Percentiles rank a stretch among this genome's conserved stretches.
These are phyloP conservation scores for Termitomyces sp. DNA, from an alignment of 768 basidiomycete species.

Conservation along the genomic window DNA sequence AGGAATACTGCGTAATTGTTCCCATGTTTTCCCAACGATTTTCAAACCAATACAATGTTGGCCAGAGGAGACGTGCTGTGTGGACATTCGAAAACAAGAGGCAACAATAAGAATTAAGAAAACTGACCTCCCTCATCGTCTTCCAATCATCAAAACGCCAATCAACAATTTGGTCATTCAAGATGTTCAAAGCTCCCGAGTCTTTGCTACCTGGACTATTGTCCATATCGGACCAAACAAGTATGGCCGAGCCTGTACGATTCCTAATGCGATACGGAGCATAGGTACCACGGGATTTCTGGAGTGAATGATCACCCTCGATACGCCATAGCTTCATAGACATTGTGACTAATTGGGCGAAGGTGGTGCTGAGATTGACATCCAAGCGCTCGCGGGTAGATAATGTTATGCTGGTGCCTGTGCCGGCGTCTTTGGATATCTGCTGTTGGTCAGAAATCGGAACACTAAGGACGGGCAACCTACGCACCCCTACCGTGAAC, in stretches of 20 bases:
- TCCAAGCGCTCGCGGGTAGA: slow-evolving; percentile 83
- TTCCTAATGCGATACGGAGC: slow-evolving; percentile 94
- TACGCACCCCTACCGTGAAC: slow-evolving; percentile 62
- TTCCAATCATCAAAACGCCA: slow-evolving; percentile 99
- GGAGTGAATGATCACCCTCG: slow-evolving; percentile 67
- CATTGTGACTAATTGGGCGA: slow-evolving; percentile 80
- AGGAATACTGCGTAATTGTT: slow-evolving; percentile 80
- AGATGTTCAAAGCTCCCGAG: slow-evolving; percentile 53
- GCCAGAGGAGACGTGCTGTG: slow-evolving; percentile 59
- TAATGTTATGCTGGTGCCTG: slow-evolving; percentile 56
- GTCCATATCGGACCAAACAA: slow-evolving; percentile 83
- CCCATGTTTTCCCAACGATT: slow-evolving; percentile 85
- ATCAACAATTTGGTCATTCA: slow-evolving; percentile 74
- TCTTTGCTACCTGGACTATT: slow-evolving; percentile 45
- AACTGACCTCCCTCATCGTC: slow-evolving; percentile 81
- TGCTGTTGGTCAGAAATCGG: slow-evolving; percentile 20
- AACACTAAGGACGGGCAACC: neutral
- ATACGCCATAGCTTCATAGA: slow-evolving; percentile 70
- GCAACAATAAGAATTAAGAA: neutral
- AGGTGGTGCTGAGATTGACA: slow-evolving; percentile 86
- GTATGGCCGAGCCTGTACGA: slow-evolving; percentile 81
- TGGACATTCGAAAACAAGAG: slow-evolving; percentile 1
- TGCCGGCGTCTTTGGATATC: slow-evolving; percentile 52
- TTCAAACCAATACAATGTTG: slow-evolving; percentile 88
- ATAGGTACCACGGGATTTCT: slow-evolving; percentile 80